Evolutionary conservation across 129 eudicot species (phyloP).

Genomic region (Scalesia atractyloides): DNA sequence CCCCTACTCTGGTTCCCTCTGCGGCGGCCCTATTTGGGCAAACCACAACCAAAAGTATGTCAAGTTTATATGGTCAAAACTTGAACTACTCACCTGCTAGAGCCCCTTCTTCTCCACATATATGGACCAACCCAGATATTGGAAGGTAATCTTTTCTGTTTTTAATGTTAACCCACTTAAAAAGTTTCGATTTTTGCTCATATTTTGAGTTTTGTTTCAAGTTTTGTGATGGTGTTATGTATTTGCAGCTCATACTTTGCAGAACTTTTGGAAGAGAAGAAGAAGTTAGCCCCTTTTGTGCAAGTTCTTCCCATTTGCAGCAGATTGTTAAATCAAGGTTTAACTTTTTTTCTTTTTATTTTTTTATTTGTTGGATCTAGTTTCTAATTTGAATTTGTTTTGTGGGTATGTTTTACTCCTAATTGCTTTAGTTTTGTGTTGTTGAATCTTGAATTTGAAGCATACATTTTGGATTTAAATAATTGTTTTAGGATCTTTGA

Average conservation of each 20-base stretch:
- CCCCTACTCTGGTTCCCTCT: not conserved
- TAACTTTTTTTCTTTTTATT: not conserved
- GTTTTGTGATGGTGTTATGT: conserved; percentile 19
- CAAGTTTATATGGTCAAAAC: conserved; percentile 67
- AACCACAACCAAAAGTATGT: conserved; percentile 39
- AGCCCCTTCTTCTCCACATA: conserved; percentile 62
- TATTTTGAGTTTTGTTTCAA: conserved; percentile 12
- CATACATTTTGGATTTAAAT: conserved; percentile 14
- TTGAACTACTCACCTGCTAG: conserved; percentile 77
- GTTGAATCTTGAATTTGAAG: conserved; percentile 15
- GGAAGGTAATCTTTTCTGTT: conserved; percentile 43
- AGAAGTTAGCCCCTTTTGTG: conserved; percentile 36
- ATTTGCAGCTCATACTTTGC: conserved; percentile 37
- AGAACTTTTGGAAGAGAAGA: conserved; percentile 41
- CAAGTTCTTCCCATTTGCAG: conserved; percentile 40
- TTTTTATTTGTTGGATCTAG: conserved; percentile 30
- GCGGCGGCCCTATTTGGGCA: conserved; percentile 21
- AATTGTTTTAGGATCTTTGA: no score
- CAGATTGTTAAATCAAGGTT: conserved; percentile 35
- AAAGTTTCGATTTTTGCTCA: not conserved
- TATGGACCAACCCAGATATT: conserved; percentile 65
- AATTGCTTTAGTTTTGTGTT: not conserved
- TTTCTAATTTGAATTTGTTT: conserved; percentile 15
- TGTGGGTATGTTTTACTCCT: not conserved
- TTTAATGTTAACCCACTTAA: not conserved